A percentile compares a stretch with the other conserved stretches of the same genome.
Evolutionary conservation across 1,139 yeast species (phyloP).

Genomic region (Saccharomycopsis hybrid): DNA sequence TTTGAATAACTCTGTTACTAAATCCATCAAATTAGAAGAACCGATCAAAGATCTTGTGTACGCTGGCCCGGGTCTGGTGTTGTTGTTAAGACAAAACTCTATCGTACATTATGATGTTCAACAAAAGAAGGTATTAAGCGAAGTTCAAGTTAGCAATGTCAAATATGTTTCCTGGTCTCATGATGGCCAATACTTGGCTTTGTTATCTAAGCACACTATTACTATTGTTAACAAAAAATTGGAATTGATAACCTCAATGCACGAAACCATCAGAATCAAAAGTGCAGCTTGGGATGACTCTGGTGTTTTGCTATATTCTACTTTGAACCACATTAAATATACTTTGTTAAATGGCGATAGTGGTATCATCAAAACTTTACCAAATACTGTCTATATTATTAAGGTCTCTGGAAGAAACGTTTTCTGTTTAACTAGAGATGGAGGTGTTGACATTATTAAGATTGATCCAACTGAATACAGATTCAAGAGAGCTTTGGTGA

Average conservation of each 20-base stretch:
- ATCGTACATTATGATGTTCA: constrained; percentile 89
- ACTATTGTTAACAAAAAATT: constrained; percentile 78
- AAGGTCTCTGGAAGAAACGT: constrained; percentile 66
- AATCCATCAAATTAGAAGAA: constrained; percentile 69
- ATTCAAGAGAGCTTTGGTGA: constrained; percentile 87
- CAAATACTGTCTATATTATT: constrained; percentile 80
- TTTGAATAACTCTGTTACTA: constrained; percentile 73
- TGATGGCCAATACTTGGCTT: constrained; percentile 83
- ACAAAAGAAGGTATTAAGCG: constrained; percentile 75
- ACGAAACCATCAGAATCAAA: constrained; percentile 94
- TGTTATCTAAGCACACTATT: constrained; percentile 87
- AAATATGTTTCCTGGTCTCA: constrained; percentile 87
- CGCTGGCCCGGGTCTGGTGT: constrained; percentile 80
- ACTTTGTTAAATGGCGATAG: constrained; percentile 88
- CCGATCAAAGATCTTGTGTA: constrained; percentile 65
- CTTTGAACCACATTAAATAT: constrained; percentile 93
- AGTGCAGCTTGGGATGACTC: constrained; percentile 98
- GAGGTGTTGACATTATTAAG: constrained; percentile 68
- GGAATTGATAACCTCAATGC: constrained; percentile 77
- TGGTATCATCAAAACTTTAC: constrained; percentile 90
- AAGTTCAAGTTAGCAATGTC: constrained; percentile 67
- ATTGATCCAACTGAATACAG: constrained; percentile 97
- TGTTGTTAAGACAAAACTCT: constrained; percentile 63
- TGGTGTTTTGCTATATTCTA: constrained; percentile 85
- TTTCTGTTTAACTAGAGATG: constrained; percentile 77